Base-by-base conservation (phyloP, 495 filamentous ascomycete genomes). In the Jackrogersella multiformis region DNA sequence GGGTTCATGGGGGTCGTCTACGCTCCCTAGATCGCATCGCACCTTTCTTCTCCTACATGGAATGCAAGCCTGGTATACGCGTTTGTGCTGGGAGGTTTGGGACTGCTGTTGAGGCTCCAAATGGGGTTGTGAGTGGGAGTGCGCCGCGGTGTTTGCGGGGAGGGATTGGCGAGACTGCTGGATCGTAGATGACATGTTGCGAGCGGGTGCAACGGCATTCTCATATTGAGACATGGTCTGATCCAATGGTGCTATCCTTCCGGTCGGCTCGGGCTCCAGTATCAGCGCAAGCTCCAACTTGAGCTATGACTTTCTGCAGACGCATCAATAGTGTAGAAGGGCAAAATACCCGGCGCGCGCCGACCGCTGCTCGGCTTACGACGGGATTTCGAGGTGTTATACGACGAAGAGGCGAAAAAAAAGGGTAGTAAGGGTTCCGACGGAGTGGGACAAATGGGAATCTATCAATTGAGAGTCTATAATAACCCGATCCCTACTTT, bases 1-100 rank as follows among this genome's bases (percentile, higher is more conserved):
- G 39, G 95, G 95, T 64, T 94, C 91, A 74, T 93, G 88, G 32
- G 95, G 95, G 63, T 94, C 90, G 78, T 99, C 95, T 70, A 98
- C 94, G 78, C 91, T 93, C 58, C 94, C 94, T 44, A 96, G 82
- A 75, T 97, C 94, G 78, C 94, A 97, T 62, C 93, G 92, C 34
- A 97, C 94, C 78, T 97, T 97, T 70, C 94, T 87, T 51, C 90
- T 89, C 18, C 94, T 88, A 75, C 94, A 97, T 7, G 93, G 93
- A 72, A 96, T 95, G 78, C 93, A 97, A 38, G 90, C 90, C 78
- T 93, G 90, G 71, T 93, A 93, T 54, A 90, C 89, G 58, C 89
- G 87, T 67, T 89, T 88, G 77, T 92, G 89, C 70, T 87, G 86
- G 55, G 74, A 51, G 55, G 26, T 59, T 42, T 60, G 56, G 13